A percentile compares a stretch with the other conserved stretches of the same genome.
Conservation (phyloP, 306 rosid species). For the Begonia loranthoides region DNA sequence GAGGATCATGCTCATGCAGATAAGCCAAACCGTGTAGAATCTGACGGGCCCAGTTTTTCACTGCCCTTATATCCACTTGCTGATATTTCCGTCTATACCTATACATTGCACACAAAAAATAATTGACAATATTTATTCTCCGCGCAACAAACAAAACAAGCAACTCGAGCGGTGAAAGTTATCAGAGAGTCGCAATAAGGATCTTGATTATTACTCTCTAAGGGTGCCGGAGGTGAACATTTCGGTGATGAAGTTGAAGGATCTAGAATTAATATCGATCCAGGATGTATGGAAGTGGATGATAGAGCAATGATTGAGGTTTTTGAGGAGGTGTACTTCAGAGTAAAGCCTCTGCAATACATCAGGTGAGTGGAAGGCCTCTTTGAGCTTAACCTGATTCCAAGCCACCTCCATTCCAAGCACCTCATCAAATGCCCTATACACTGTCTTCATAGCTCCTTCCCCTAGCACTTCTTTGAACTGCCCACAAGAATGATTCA, state of each 20-base stretch:
- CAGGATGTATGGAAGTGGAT: slow-evolving; percentile 59
- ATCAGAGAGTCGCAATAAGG: no score
- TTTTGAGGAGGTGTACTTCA: slow-evolving; percentile 86
- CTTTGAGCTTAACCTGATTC: slow-evolving; percentile 74
- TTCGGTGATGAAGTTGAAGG: slow-evolving; percentile 90
- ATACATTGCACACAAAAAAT: neutral
- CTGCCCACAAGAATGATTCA: slow-evolving; percentile 11
- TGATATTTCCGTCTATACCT: slow-evolving; percentile 59
- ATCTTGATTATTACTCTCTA: slow-evolving; percentile 44
- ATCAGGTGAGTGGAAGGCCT: slow-evolving; percentile 55
- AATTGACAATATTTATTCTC: no score
- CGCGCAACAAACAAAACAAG: no score
- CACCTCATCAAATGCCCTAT: slow-evolving; percentile 62
- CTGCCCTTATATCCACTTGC: slow-evolving; percentile 37
- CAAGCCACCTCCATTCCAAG: slow-evolving; percentile 87
- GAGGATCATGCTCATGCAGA: slow-evolving; percentile 59
- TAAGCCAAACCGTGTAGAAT: slow-evolving; percentile 57
- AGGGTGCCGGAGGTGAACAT: slow-evolving; percentile 90
- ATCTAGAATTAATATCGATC: slow-evolving; percentile 43
- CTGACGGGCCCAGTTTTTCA: slow-evolving; percentile 76
- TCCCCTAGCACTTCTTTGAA: slow-evolving; percentile 62
- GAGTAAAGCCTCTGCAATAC: slow-evolving; percentile 68
- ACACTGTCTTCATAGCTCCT: slow-evolving; percentile 86
- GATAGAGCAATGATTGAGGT: slow-evolving; percentile 61
- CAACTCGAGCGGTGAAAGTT: no score